phyloP scores from a whole-genome alignment of 2,329 filamentous ascomycete species.

The Verticillium zaregamsianum region DNA sequence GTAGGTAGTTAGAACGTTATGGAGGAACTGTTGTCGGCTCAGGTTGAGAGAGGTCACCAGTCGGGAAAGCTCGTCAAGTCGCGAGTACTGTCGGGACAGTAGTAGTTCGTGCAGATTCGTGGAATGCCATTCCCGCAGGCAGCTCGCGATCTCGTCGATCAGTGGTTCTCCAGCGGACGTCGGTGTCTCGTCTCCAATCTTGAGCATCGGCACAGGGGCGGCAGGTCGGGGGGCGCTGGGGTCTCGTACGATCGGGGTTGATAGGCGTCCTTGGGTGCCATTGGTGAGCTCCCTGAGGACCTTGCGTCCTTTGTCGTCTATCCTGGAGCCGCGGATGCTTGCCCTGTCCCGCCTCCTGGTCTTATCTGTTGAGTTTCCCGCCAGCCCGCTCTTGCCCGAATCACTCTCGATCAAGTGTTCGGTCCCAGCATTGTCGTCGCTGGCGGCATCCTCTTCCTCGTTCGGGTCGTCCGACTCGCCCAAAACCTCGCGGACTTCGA shows the following conservation, averaged over 20 bases:
- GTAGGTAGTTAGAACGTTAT: conserved; percentile 85
- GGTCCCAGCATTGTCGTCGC: conserved; percentile 5
- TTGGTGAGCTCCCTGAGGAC: conserved; percentile 30
- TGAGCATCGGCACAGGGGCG: conserved; percentile 93
- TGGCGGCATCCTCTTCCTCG: conserved; percentile 26
- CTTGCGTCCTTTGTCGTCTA: conserved; percentile 12
- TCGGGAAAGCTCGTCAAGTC: conserved; percentile 74
- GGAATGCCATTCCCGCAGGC: conserved; percentile 95
- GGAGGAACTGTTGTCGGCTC: conserved; percentile 82
- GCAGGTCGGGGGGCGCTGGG: conserved; percentile 71
- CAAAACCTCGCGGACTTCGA: conserved; percentile 89
- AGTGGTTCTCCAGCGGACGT: conserved; percentile 85
- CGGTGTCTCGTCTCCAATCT: conserved; percentile 94
- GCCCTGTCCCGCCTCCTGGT: conserved; percentile 13
- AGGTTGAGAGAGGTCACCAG: conserved; percentile 82
- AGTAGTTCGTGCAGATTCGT: conserved; percentile 92
- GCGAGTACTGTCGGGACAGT: conserved; percentile 74
- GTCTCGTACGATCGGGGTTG: conserved; percentile 52
- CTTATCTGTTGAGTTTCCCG: conserved; percentile 27
- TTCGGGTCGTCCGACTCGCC: conserved; percentile 62
- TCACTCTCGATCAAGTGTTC: conserved; percentile 32
- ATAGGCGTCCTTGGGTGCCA: conserved; percentile 36
- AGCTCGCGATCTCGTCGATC: conserved; percentile 96
- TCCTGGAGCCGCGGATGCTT: not conserved
- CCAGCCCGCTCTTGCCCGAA: conserved; percentile 51